Evolutionary conservation across 2,329 filamentous ascomycete species (phyloP).

Genomic region (Neurospora sp.): DNA sequence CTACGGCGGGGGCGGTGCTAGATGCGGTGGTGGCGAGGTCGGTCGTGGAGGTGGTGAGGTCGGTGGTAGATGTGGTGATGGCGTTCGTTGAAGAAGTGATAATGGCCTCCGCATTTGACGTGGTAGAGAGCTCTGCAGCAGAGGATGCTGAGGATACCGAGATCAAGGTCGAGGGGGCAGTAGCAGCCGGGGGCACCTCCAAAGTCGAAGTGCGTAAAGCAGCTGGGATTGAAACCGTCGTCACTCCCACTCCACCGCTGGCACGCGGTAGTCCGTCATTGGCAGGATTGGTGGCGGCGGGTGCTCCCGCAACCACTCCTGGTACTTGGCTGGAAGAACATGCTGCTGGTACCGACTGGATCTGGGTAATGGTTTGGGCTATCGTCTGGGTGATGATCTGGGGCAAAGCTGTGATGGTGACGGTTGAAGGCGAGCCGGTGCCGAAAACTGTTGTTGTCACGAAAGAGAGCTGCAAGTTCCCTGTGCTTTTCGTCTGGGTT

Average conservation of each 20-base stretch:
- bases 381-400: slow-evolving; percentile 18
- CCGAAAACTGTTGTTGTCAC: slow-evolving; percentile 26
- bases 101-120: neutral
- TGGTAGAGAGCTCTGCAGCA: neutral
- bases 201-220: slow-evolving; percentile 8
- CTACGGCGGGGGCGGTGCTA: slow-evolving; percentile 2
- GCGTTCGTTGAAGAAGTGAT: neutral
- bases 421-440: slow-evolving; percentile 20
- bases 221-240: slow-evolving; percentile 11
- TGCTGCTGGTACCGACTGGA: neutral
- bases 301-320: slow-evolving; percentile 4
- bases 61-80: slow-evolving; percentile 1
- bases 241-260: slow-evolving; percentile 16
- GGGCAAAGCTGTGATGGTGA: slow-evolving; percentile 28
- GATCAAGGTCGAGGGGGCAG: neutral
- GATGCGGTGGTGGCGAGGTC: neutral
- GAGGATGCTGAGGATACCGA: slow-evolving; percentile 2
- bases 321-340: neutral
- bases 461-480: slow-evolving; percentile 22
- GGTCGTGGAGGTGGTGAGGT: slow-evolving; percentile 1
- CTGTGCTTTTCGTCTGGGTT: slow-evolving; percentile 7
- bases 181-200: slow-evolving; percentile 1
- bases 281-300: slow-evolving; percentile 2
- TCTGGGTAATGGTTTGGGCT: neutral
- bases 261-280: neutral